Evolutionary conservation across 1,139 yeast species (phyloP).

Genomic region (Ashbya aceris): DNA sequence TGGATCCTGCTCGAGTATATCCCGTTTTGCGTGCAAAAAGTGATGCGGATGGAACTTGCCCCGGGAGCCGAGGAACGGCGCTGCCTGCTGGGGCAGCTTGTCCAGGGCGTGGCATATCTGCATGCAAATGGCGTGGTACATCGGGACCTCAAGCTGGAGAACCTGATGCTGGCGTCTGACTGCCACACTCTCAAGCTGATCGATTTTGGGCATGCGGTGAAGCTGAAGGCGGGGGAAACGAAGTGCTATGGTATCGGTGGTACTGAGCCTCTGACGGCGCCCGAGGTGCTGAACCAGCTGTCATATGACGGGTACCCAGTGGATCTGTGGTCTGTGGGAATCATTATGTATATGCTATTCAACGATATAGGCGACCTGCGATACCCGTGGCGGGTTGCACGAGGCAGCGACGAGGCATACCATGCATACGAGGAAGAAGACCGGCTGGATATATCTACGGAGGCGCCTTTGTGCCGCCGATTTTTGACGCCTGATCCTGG

Average conservation of each 20-base stretch:
- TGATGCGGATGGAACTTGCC: constrained; percentile 4
- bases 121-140: constrained; percentile 7
- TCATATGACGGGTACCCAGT: constrained; percentile 7
- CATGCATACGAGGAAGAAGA: constrained; percentile 3
- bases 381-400: constrained; percentile 9
- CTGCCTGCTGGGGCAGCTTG: constrained; percentile 7
- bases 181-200: constrained; percentile 8
- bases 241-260: constrained; percentile 9
- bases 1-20: constrained; percentile 5
- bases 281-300: constrained; percentile 7
- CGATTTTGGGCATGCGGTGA: constrained; percentile 10
- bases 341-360: constrained; percentile 9
- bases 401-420: constrained; percentile 2
- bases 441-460: not conserved
- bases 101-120: constrained; percentile 6
- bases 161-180: constrained; percentile 7
- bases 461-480: constrained; percentile 3
- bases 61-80: constrained; percentile 7
- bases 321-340: constrained; percentile 11
- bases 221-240: not conserved
- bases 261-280: constrained; percentile 9
- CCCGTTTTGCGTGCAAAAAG: constrained; percentile 2
- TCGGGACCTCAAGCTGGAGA: constrained; percentile 10
- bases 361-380: constrained; percentile 5
- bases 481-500: constrained; percentile 4